Evolutionary conservation across 768 basidiomycete genomes (phyloP).

Genomic region (Atractiella rhizophila): DNA sequence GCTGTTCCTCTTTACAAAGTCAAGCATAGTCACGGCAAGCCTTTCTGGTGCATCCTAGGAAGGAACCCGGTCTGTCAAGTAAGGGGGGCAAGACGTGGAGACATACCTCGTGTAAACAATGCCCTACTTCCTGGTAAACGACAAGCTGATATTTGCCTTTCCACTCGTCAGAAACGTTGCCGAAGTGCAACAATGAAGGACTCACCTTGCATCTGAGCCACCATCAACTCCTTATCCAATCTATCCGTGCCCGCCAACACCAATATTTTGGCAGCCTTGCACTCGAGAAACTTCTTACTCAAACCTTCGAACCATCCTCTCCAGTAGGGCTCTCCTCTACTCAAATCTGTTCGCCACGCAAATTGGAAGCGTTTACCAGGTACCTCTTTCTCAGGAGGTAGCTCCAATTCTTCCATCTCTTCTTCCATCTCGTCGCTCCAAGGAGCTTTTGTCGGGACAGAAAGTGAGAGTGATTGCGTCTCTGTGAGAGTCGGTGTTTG

Average conservation of each 20-base stretch:
- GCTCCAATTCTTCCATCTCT: too few relatives aligned
- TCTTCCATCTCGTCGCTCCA: too few relatives aligned
- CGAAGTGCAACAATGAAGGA: not conserved
- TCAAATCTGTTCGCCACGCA: constrained; percentile 61
- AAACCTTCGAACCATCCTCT: constrained; percentile 80
- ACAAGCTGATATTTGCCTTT: constrained; percentile 72
- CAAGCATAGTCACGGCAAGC: constrained; percentile 32
- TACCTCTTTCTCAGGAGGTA: too few relatives aligned
- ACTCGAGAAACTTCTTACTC: constrained; percentile 49
- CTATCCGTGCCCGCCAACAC: constrained; percentile 80
- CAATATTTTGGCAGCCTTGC: constrained; percentile 57
- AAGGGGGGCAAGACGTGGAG: not conserved
- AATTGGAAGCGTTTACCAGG: constrained; percentile 28
- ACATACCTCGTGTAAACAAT: constrained; percentile 74
- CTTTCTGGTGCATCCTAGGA: constrained; percentile 53
- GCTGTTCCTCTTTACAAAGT: constrained; percentile 1
- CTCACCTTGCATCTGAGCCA: constrained; percentile 70
- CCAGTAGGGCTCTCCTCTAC: constrained; percentile 75
- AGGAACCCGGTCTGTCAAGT: not conserved
- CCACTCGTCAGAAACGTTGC: not conserved
- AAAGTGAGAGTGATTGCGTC: not conserved
- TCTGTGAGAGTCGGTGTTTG: constrained; percentile 8
- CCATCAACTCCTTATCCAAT: constrained; percentile 77
- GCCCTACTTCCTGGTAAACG: constrained; percentile 65
- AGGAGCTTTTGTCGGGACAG: too few relatives aligned